These are phyloP conservation scores for Drechslera avenae DNA, from an alignment of 2,329 filamentous ascomycete genomes.

Conservation along the genomic window DNA sequence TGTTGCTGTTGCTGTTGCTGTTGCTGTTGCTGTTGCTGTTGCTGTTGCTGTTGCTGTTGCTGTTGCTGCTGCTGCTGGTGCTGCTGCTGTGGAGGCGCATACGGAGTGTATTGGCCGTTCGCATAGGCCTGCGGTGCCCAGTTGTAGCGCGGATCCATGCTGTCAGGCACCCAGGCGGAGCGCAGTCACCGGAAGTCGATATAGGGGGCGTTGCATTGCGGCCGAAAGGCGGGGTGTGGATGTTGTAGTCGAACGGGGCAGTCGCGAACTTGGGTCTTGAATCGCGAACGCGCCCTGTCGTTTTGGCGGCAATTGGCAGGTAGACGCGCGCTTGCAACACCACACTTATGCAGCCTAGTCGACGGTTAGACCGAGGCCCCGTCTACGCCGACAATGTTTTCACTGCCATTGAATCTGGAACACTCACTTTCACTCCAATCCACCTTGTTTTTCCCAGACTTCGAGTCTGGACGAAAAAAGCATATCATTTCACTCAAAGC, in stretches of 20 bases:
- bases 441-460: not conserved
- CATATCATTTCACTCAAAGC: too few species aligned
- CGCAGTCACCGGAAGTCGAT: constrained; percentile 22
- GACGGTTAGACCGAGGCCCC: constrained; percentile 17
- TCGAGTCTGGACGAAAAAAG: too few species aligned
- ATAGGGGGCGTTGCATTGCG: constrained; percentile 24
- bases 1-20: constrained; percentile 35
- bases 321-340: constrained; percentile 18
- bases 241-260: constrained; percentile 10
- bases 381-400: constrained; percentile 1
- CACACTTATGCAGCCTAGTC: constrained; percentile 9
- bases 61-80: constrained; percentile 35
- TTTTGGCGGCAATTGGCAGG: constrained; percentile 17
- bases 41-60: constrained; percentile 29
- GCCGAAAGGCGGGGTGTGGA: constrained; percentile 18
- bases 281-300: constrained; percentile 14
- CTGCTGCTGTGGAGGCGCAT: constrained; percentile 32
- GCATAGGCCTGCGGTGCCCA: constrained; percentile 39
- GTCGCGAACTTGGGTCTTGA: constrained; percentile 16
- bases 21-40: constrained; percentile 33
- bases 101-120: constrained; percentile 38
- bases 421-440: not conserved
- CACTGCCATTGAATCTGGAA: not conserved
- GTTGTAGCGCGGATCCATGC: constrained; percentile 45
- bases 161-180: not conserved